Conservation (phyloP, 495 filamentous ascomycete genomes). For the Aspergillus leporis region DNA sequence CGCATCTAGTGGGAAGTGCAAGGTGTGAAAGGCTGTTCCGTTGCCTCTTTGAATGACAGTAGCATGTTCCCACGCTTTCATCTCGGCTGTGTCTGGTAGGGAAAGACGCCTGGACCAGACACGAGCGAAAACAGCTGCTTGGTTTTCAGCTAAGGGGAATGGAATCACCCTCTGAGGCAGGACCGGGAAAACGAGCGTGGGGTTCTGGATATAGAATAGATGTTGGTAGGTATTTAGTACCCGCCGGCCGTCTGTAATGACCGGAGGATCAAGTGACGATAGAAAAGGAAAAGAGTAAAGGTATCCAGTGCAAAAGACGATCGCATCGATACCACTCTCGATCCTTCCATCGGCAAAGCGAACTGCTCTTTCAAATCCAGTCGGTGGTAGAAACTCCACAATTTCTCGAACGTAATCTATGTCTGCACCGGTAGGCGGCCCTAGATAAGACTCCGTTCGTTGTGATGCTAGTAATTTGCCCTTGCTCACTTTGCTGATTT, state of each 20-base stretch:
- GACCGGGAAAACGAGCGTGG: constrained; percentile 76
- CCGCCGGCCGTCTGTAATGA: constrained; percentile 68
- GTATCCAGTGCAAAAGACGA: constrained; percentile 63
- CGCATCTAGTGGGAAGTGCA: constrained; percentile 73
- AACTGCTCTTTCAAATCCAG: constrained; percentile 43
- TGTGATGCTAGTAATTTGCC: constrained; percentile 56
- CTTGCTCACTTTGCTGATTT: constrained; percentile 59
- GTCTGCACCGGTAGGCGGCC: constrained; percentile 24
- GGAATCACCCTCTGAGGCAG: constrained; percentile 80
- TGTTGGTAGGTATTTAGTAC: constrained; percentile 72
- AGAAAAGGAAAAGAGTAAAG: constrained; percentile 61
- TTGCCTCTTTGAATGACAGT: constrained; percentile 43
- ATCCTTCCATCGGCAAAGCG: constrained; percentile 52
- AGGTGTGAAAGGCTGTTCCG: constrained; percentile 59
- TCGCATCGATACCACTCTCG: constrained; percentile 51
- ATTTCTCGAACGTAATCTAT: constrained; percentile 63
- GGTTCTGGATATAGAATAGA: constrained; percentile 71
- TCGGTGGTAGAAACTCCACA: constrained; percentile 51
- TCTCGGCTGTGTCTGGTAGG: constrained; percentile 61
- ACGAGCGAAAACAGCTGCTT: constrained; percentile 73
- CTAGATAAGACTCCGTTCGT: constrained; percentile 43
- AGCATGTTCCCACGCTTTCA: constrained; percentile 63
- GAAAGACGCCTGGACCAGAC: constrained; percentile 68
- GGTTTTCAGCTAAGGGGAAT: constrained; percentile 77
- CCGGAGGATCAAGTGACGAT: constrained; percentile 51